Percentiles rank a stretch among this genome's conserved stretches.
Conservation (phyloP, 306 rosid species). For the Rubus idaeus region DNA sequence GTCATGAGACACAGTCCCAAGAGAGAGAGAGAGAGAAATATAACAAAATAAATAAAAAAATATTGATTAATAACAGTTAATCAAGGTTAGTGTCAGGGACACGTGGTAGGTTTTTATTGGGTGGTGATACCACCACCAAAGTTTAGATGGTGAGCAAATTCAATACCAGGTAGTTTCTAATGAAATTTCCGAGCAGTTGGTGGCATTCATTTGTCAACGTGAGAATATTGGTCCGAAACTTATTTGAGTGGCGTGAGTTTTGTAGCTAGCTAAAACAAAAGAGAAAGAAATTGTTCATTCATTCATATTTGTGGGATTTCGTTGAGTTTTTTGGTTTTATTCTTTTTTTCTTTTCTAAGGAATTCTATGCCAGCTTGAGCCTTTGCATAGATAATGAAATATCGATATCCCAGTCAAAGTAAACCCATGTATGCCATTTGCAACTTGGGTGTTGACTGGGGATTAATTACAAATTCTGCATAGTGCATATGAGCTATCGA, state of each 20-base stretch:
- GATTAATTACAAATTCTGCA: neutral
- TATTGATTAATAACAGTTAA: too few relatives aligned
- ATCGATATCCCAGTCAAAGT: neutral
- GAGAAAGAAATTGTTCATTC: neutral
- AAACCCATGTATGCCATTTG: constrained; percentile 1
- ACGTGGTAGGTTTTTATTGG: too few relatives aligned
- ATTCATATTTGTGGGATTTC: neutral
- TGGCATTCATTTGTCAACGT: neutral
- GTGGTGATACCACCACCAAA: too few relatives aligned
- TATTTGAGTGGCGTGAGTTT: neutral
- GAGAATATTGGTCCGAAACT: neutral
- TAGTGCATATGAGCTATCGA: neutral
- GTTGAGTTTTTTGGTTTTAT: neutral
- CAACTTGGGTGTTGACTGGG: neutral
- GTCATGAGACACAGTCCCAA: too few relatives aligned
- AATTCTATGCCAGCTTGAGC: neutral
- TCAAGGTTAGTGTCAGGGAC: too few relatives aligned
- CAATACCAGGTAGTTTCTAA: neutral
- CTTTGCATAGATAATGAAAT: neutral
- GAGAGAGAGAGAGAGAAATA: too few relatives aligned
- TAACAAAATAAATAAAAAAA: too few relatives aligned
- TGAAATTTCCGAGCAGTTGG: neutral
- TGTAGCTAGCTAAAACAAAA: neutral
- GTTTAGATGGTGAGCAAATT: too few relatives aligned
- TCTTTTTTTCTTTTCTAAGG: neutral